A percentile compares a stretch with the other conserved stretches of the same genome.
Conservation (phyloP, 305 asterid genomes). For the Plantago rigida region DNA sequence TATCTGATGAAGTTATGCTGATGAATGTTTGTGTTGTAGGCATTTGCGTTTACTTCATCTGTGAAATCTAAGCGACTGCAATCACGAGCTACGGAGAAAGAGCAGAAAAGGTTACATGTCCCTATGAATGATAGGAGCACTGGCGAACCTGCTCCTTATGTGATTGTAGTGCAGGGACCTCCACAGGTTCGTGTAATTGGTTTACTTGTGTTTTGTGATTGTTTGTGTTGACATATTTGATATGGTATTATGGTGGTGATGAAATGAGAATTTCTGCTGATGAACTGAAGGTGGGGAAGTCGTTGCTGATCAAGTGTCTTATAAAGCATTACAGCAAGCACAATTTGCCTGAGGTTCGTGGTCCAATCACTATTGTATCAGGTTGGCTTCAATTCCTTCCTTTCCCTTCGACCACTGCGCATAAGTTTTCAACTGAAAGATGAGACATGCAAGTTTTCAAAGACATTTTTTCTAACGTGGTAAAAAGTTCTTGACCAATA, state of each 20-base stretch:
- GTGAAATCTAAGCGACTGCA: slow-evolving; percentile 82
- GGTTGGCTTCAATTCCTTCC: slow-evolving; percentile 36
- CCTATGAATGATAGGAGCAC: slow-evolving; percentile 64
- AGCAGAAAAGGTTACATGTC: slow-evolving; percentile 82
- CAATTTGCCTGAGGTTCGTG: slow-evolving; percentile 85
- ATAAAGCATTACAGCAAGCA: slow-evolving; percentile 88
- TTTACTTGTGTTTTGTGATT: slow-evolving; percentile 5
- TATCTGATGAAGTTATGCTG: slow-evolving; percentile 1
- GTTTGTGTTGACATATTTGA: neutral
- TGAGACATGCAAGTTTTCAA: too few relatives aligned
- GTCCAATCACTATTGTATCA: slow-evolving; percentile 88
- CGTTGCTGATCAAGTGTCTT: slow-evolving; percentile 74
- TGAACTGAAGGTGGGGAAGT: slow-evolving; percentile 76
- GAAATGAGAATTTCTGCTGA: slow-evolving; percentile 17
- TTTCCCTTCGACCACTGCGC: neutral
- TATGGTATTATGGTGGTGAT: slow-evolving; percentile 11
- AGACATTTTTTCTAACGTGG: too few relatives aligned
- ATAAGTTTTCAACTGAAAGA: too few relatives aligned
- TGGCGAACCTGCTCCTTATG: slow-evolving; percentile 90
- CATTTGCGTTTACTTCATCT: slow-evolving; percentile 65
- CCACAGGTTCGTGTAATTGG: slow-evolving; percentile 55
- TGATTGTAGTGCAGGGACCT: slow-evolving; percentile 89
- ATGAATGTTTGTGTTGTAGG: slow-evolving; percentile 36
- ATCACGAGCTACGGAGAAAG: slow-evolving; percentile 79
- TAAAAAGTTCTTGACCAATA: too few relatives aligned